A percentile compares a stretch with the other conserved stretches of the same genome.
These are phyloP conservation scores for Cutaneotrichosporon cavernicola DNA, from an alignment of 1,284 basidiomycete genomes.

Conservation along the genomic window DNA sequence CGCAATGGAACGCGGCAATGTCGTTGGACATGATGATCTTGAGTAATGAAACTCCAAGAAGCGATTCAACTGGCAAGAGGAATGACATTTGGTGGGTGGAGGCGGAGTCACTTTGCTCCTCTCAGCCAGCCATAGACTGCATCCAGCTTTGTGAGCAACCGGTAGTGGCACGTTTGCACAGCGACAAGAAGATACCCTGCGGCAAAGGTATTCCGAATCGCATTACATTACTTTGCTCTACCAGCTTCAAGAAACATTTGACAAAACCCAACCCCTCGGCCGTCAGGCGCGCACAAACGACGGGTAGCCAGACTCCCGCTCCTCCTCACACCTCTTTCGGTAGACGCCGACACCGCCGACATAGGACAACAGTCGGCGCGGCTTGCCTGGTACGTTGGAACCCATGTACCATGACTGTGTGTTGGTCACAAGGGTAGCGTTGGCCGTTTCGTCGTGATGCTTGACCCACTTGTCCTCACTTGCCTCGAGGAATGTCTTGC, in stretches of 20 bases:
- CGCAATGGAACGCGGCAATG: constrained; percentile 19
- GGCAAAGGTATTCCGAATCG: too few relatives aligned
- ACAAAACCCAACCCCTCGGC: neutral
- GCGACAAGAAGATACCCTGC: too few relatives aligned
- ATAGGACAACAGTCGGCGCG: constrained; percentile 19
- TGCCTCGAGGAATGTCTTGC: constrained; percentile 17
- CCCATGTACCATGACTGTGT: constrained; percentile 26
- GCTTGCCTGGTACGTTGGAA: constrained; percentile 22
- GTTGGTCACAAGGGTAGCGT: constrained; percentile 17
- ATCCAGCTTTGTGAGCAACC: neutral
- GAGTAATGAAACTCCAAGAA: neutral
- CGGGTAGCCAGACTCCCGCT: constrained; percentile 17
- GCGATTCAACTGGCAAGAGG: neutral
- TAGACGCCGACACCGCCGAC: constrained; percentile 22
- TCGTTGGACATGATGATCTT: constrained; percentile 21
- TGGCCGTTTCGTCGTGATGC: constrained; percentile 19
- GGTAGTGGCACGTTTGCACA: too few relatives aligned
- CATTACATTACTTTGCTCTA: neutral
- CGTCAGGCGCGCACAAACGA: constrained; percentile 16
- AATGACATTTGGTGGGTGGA: neutral
- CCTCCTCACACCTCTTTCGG: constrained; percentile 19
- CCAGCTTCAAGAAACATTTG: neutral
- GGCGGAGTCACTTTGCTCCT: neutral
- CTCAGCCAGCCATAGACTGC: too few relatives aligned
- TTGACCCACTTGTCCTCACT: constrained; percentile 19